Percentiles rank a stretch among this genome's conserved stretches.
phyloP scores from a whole-genome alignment of 169 alveolate genomes.

The Plasmodium fragile region DNA sequence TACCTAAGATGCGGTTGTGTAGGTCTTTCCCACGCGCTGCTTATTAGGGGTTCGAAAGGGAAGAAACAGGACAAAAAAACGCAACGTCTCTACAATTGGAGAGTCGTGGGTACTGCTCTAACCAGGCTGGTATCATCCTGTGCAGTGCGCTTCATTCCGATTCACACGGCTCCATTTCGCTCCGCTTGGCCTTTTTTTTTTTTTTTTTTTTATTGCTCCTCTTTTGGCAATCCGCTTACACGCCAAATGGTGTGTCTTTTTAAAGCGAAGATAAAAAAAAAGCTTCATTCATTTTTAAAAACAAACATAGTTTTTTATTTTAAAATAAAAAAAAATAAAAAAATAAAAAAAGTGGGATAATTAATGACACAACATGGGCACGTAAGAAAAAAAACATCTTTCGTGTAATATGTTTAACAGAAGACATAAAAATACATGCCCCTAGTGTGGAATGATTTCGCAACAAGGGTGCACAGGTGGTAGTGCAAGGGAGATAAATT shows the following conservation, averaged over 20 bases:
- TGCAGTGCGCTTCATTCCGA: neutral
- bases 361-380: neutral
- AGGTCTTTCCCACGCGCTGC: neutral
- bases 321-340: neutral
- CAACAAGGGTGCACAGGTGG: neutral
- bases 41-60: no score
- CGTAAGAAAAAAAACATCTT: neutral
- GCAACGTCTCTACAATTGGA: neutral
- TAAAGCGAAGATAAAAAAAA: neutral
- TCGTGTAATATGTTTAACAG: neutral
- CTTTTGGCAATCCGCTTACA: neutral
- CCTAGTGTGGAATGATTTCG: neutral
- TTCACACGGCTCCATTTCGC: neutral
- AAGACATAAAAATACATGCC: neutral
- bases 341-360: neutral
- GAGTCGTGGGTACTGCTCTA: neutral
- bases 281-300: conserved; percentile 1
- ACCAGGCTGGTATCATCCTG: neutral
- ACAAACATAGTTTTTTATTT: neutral
- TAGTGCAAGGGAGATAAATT: neutral
- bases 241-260: neutral
- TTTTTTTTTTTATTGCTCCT: neutral
- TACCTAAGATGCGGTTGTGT: neutral
- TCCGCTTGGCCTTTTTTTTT: neutral
- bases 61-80: neutral